A percentile compares a stretch with the other conserved stretches of the same genome.
phyloP scores from a whole-genome alignment of 352 stramenopile species.

The Phytophthora sansomeana region DNA sequence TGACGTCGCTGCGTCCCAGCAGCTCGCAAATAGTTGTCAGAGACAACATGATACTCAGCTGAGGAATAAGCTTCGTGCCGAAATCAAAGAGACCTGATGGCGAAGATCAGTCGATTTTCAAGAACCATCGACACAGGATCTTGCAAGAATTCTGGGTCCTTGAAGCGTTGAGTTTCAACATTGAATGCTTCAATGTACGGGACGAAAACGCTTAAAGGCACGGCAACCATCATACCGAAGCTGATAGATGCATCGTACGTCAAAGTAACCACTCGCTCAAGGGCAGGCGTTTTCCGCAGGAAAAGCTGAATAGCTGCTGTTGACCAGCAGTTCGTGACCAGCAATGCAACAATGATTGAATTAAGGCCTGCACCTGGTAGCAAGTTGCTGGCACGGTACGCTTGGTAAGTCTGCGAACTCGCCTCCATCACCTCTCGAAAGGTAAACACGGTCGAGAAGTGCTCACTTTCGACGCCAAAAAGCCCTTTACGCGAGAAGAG shows the following conservation, averaged over 20 bases:
- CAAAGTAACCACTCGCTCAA: slow-evolving; percentile 17
- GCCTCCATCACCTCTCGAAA: slow-evolving; percentile 34
- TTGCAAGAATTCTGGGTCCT: slow-evolving; percentile 5
- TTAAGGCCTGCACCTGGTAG: slow-evolving; percentile 18
- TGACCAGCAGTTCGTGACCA: slow-evolving; percentile 34
- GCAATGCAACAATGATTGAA: slow-evolving; percentile 18
- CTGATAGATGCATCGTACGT: slow-evolving; percentile 2
- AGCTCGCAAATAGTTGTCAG: slow-evolving; percentile 14
- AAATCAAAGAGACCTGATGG: slow-evolving; percentile 16
- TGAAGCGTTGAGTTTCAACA: slow-evolving; percentile 12
- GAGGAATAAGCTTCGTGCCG: slow-evolving; percentile 22
- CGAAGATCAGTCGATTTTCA: slow-evolving; percentile 28
- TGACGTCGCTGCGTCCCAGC: slow-evolving; percentile 1
- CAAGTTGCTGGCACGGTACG: slow-evolving; percentile 30
- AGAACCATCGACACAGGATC: slow-evolving; percentile 4
- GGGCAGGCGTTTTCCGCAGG: neutral
- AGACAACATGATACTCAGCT: slow-evolving; percentile 26
- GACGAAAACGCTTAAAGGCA: slow-evolving; percentile 18
- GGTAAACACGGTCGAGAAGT: slow-evolving; percentile 34
- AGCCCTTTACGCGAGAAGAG: slow-evolving; percentile 26
- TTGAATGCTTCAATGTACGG: slow-evolving; percentile 30
- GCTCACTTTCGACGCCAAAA: slow-evolving; percentile 38
- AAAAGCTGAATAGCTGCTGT: slow-evolving; percentile 28
- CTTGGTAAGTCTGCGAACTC: slow-evolving; percentile 37
- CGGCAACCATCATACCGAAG: neutral